These are phyloP conservation scores for Ustilaginoidea virens DNA, from an alignment of 2,329 filamentous ascomycete genomes.

Conservation along the genomic window DNA sequence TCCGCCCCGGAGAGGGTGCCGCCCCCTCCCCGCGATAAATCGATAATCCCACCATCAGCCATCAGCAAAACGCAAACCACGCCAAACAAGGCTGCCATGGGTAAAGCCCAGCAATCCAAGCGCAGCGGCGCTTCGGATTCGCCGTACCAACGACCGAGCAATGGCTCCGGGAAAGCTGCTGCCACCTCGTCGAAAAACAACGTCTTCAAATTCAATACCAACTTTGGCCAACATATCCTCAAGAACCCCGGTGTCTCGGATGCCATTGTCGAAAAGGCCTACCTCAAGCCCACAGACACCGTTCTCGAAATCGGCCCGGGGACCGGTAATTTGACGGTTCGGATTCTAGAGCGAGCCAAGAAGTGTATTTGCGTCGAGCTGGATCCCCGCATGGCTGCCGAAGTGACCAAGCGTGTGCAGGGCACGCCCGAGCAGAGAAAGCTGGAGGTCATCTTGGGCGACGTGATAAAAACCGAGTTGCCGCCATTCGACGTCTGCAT, in stretches of 20 bases:
- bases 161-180: slow-evolving; percentile 6
- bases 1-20: too few species aligned
- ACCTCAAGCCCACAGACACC: slow-evolving; percentile 76
- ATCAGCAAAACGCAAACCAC: too few species aligned
- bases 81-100: too few species aligned
- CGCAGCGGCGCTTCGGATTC: slow-evolving; percentile 29
- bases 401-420: slow-evolving; percentile 87
- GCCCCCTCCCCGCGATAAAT: too few species aligned
- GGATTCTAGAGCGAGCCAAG: slow-evolving; percentile 77
- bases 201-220: slow-evolving; percentile 94
- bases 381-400: slow-evolving; percentile 91
- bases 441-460: slow-evolving; percentile 76
- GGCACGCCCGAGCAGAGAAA: slow-evolving; percentile 72
- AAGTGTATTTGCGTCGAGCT: slow-evolving; percentile 75
- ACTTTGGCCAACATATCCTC: slow-evolving; percentile 76
- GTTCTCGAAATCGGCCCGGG: slow-evolving; percentile 89
- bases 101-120: slow-evolving; percentile 36
- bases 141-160: slow-evolving; percentile 25
- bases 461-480: slow-evolving; percentile 71
- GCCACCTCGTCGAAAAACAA: slow-evolving; percentile 42
- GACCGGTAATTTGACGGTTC: slow-evolving; percentile 76
- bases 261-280: slow-evolving; percentile 57
- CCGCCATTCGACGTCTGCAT: slow-evolving; percentile 72
- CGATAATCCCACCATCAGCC: too few species aligned
- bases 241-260: slow-evolving; percentile 81